These are phyloP conservation scores for Globisporangium abappressorium DNA, from an alignment of 352 stramenopile genomes.

Conservation along the genomic window DNA sequence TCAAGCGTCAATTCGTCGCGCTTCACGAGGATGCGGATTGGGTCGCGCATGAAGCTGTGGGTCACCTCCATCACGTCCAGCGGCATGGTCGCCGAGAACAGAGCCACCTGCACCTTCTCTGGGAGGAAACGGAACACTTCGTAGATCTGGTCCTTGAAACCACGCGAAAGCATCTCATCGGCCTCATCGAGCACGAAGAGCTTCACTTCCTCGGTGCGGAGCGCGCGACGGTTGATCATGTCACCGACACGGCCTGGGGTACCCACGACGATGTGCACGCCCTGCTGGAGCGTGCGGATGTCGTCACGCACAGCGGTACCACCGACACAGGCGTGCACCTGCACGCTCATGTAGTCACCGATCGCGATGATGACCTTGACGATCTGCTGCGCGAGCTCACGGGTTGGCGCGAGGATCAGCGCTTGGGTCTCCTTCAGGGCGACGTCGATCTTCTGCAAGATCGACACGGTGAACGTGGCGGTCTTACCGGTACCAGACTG, in stretches of 20 bases:
- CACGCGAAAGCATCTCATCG: constrained; percentile 99
- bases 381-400: constrained; percentile 99
- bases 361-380: constrained; percentile 97
- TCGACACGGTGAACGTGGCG: constrained; percentile 98
- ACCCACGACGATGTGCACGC: constrained; percentile 98
- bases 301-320: constrained; percentile 98
- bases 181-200: constrained; percentile 99
- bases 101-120: constrained; percentile 96
- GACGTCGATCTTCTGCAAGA: constrained; percentile 97
- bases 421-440: constrained; percentile 96
- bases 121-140: constrained; percentile 99
- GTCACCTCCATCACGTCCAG: constrained; percentile 99
- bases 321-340: constrained; percentile 98
- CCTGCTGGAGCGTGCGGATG: constrained; percentile 97
- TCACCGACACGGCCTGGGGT: constrained; percentile 98
- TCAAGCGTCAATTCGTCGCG: constrained; percentile 99
- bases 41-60: constrained; percentile 98
- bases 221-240: constrained; percentile 98
- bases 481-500: constrained; percentile 99
- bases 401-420: constrained; percentile 98
- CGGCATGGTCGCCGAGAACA: constrained; percentile 99
- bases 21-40: constrained; percentile 99
- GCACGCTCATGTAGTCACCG: constrained; percentile 95
- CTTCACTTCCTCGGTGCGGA: constrained; percentile 94
- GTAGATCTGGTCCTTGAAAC: constrained; percentile 99